Evolutionary conservation across 139 green algal genomes (phyloP), one percentile per base, ranked within the genome.

Genomic region (Diplosphaera chodatii): DNA sequence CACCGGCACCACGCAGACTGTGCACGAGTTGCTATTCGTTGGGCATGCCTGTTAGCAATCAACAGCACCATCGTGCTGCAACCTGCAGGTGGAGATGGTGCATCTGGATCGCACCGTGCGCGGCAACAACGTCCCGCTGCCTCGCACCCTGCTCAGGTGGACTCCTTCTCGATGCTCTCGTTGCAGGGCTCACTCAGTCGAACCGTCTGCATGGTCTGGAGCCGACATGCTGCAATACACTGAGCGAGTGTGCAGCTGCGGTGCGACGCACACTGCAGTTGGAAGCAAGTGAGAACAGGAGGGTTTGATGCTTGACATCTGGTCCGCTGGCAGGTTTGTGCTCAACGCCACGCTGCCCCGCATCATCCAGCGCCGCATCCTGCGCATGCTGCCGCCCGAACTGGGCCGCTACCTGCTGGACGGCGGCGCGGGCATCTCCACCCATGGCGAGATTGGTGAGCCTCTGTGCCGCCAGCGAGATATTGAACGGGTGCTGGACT

Each of bases 81-180:
- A n/a, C n/a, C n/a, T n/a, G n/a, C 31, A 55, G 32, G 89, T 91
- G 66, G 74, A 91, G 69, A 80, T 91, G 41, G 40, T 81, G 29
- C 68, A 75, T 29, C 74, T 91, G 67, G 68, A 77, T 23, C 71
- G 83, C 41, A 75, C 67, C 10, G 77, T 85, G 29, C 56, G 64
- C 32, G 82, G 82, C 67, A 82, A 77, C 40, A 84, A 74, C 55
- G 72, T 91, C 32, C 86, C 86, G n/a, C 79, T 91, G 80, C 86
- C 86, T n/a, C 72, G 74, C 30, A 78, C 80, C 13, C 68, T 91
- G 32, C 78, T 91, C 59, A 77, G 77, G 48, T 59, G 48, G 3
- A 25, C 13, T 3, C 37, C 37, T 48, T 8, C 10, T 21, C 37
- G 10, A 13, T 48, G 13, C 37, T 21, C 37, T 48, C 13, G 10